phyloP scores from a whole-genome alignment of 257 asterid species.

The Fraxinus americana region DNA sequence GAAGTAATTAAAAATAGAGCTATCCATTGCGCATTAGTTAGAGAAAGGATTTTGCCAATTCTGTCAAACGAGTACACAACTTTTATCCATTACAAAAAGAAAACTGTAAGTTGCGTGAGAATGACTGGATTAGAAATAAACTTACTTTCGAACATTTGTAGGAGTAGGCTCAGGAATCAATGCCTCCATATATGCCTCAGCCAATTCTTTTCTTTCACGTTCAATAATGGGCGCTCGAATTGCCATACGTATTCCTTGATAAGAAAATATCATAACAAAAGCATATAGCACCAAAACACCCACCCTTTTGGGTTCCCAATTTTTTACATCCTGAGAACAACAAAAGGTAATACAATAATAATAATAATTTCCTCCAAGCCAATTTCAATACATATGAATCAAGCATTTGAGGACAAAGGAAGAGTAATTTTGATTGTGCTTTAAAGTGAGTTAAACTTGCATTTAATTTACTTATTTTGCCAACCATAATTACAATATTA shows the following conservation, averaged over 20 bases:
- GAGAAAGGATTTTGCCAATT: slow-evolving; percentile 16
- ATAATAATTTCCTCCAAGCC: slow-evolving; percentile 6
- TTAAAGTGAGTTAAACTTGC: neutral
- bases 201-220: slow-evolving; percentile 69
- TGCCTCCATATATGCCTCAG: slow-evolving; percentile 96
- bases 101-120: slow-evolving; percentile 14
- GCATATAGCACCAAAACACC: slow-evolving; percentile 68
- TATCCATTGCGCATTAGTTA: slow-evolving; percentile 9
- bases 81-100: slow-evolving; percentile 5
- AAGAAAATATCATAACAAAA: slow-evolving; percentile 52
- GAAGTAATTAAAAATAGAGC: neutral
- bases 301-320: slow-evolving; percentile 78
- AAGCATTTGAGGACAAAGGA: slow-evolving; percentile 4
- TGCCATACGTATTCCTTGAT: slow-evolving; percentile 59
- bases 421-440: neutral
- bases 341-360: neutral
- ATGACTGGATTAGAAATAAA: slow-evolving; percentile 14
- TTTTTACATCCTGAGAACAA: slow-evolving; percentile 69
- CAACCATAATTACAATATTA: neutral
- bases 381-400: neutral
- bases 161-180: slow-evolving; percentile 95
- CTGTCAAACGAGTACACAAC: neutral
- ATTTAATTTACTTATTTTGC: neutral
- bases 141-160: slow-evolving; percentile 72
- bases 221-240: slow-evolving; percentile 74